Conservation (phyloP, 805 yeast genomes). For the Myxozyma neotropica region DNA sequence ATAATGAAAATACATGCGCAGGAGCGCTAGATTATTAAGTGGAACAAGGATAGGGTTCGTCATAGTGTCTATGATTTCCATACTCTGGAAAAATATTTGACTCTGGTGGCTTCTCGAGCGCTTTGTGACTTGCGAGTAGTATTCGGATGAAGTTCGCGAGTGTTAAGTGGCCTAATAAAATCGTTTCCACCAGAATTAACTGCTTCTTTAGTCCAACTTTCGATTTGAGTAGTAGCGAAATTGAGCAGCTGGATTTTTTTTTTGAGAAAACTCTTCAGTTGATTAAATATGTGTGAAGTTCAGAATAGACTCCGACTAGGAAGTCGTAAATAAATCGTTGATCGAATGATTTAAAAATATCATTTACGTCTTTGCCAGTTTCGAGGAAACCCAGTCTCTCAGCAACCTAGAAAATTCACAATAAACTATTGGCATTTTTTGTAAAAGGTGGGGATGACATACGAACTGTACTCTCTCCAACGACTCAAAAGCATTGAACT, state of each 20-base stretch:
- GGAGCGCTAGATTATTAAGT: constrained; percentile 6
- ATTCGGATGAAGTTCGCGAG: constrained; percentile 37
- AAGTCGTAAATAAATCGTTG: not conserved
- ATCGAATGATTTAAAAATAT: not conserved
- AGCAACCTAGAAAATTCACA: not conserved
- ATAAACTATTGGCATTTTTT: too few relatives aligned
- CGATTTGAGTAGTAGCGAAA: not conserved
- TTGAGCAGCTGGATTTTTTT: not conserved
- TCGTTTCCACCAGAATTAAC: not conserved
- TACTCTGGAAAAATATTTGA: constrained; percentile 2
- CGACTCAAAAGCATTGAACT: constrained; percentile 6
- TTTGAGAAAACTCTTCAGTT: too few relatives aligned
- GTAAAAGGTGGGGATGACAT: not conserved
- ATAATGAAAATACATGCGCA: constrained; percentile 23
- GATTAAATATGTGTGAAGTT: not conserved
- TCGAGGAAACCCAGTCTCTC: constrained; percentile 1
- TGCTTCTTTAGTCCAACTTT: not conserved
- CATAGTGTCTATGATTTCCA: constrained; percentile 22
- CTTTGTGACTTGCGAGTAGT: constrained; percentile 11
- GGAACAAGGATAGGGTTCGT: constrained; percentile 11
- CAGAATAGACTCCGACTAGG: not conserved
- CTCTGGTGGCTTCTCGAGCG: constrained; percentile 14
- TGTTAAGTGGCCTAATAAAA: constrained; percentile 46
- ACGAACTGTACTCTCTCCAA: constrained; percentile 3
- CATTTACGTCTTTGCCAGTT: not conserved